Conservation (phyloP, 164 flowering plant genomes). For the Magnolia kwangsiensis region DNA sequence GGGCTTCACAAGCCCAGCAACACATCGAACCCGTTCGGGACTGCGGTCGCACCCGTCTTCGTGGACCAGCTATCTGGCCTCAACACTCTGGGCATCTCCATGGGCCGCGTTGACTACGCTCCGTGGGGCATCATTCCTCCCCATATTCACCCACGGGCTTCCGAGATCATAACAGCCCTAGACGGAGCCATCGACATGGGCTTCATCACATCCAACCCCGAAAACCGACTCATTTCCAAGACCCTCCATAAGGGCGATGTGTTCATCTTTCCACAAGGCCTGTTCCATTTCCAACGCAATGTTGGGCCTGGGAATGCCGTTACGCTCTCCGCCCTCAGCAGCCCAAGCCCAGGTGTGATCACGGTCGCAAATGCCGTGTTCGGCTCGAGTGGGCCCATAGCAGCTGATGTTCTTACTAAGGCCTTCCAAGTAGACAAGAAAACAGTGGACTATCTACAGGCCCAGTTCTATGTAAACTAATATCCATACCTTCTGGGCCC, state of each 20-base stretch:
- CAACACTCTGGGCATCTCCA: conserved; percentile 4
- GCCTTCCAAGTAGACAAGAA: neutral
- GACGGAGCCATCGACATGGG: neutral
- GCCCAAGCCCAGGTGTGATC: neutral
- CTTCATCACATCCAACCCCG: neutral
- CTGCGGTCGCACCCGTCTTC: neutral
- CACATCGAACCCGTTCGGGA: neutral
- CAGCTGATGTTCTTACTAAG: neutral
- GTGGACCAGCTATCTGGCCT: conserved; percentile 5
- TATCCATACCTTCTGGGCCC: too few species aligned
- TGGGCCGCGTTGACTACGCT: neutral
- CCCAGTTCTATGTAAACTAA: neutral
- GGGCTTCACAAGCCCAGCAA: conserved; percentile 6
- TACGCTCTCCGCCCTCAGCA: neutral
- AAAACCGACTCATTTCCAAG: neutral
- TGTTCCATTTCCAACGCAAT: neutral
- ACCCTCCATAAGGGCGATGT: neutral
- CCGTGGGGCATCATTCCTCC: neutral
- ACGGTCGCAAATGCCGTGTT: neutral
- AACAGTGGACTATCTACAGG: neutral
- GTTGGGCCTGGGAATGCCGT: neutral
- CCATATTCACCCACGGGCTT: neutral
- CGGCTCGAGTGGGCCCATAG: neutral
- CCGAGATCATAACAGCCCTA: neutral
- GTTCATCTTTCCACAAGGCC: neutral